Base-by-base conservation (phyloP, 352 stramenopile genomes). In the Phytophthora megakarya region DNA sequence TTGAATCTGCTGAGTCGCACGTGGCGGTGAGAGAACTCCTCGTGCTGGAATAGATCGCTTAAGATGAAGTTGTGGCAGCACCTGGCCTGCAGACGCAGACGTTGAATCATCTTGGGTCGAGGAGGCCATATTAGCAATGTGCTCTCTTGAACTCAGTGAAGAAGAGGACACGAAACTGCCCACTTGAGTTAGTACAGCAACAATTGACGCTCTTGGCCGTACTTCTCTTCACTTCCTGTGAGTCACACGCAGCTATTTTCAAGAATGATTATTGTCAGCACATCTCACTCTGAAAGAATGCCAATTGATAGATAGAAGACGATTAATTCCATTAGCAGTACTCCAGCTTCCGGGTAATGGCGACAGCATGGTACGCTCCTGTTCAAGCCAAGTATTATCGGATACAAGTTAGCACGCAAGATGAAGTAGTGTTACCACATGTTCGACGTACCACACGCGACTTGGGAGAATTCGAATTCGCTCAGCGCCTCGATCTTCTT, bases 311-410 rank as follows among this genome's bases (percentile, higher is more conserved):
- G 40, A 43, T 28, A 52, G 53, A 21, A 45, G 9, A 28, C 28
- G 44, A 61, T 40, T 11, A 51, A 16, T 13, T 55, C 19, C 15
- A 42, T 54, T 32, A 87, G 42, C 62, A 75, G 26, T 83, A 87
- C 48, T 81, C 78, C 4, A 83, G 66, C 35, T 75, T 79, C 35
- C 61, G 65, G 22, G 78, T 88, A 6, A 90, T 49, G 15, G 69
- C 81, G 7, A 93, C 84, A 3, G 77, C 67, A 56, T 93, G 84
- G 28, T 89, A 89, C 5, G 76, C 80, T 47, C 81, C 81, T 90
- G 35, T 15, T 43, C 22, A 67, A 23, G 12, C n/a, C n/a, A 26
- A 25, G 38, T 22, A 48, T 15, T 56, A 52, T n/a, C 48, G 37
- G 39, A 61, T 40, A 54, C 18, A 46, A 54, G 10, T 9, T 18